A percentile compares a stretch with the other conserved stretches of the same genome.
Conservation (phyloP, 495 filamentous ascomycete genomes). For the Tuber borchii region DNA sequence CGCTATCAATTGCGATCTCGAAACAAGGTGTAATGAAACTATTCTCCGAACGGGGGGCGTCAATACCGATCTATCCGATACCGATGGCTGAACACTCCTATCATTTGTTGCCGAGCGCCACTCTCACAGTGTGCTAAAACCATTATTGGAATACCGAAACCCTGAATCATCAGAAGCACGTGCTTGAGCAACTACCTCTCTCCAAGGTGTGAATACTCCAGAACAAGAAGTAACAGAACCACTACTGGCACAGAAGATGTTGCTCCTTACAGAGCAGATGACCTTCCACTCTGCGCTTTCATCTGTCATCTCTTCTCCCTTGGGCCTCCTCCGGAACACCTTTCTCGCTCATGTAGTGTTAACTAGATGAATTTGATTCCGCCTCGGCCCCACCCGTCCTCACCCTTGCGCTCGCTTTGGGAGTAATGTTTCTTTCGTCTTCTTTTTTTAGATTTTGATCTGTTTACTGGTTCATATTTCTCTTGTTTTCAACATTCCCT, state of each 20-base stretch:
- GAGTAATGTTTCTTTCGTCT: not conserved
- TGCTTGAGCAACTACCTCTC: not conserved
- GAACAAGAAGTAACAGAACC: not conserved
- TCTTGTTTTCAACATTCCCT: not conserved
- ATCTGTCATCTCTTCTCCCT: no score
- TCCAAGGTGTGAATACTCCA: not conserved
- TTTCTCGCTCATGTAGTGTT: no score
- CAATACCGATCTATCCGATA: no score
- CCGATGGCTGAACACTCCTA: no score
- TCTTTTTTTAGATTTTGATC: not conserved
- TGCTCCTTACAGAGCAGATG: not conserved
- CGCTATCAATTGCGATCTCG: no score
- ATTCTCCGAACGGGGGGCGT: no score
- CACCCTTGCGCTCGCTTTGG: fast-evolving
- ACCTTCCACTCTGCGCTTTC: not conserved
- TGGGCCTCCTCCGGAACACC: not conserved
- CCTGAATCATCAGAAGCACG: not conserved
- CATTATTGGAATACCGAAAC: not conserved
- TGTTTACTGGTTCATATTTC: not conserved
- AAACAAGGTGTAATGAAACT: no score
- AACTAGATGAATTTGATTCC: not conserved
- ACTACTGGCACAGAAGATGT: not conserved
- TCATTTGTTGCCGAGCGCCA: no score
- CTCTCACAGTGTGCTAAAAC: not conserved
- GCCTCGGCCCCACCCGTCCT: not conserved